phyloP scores from a whole-genome alignment of 2,329 filamentous ascomycete genomes.

The Colletotrichum sp. region DNA sequence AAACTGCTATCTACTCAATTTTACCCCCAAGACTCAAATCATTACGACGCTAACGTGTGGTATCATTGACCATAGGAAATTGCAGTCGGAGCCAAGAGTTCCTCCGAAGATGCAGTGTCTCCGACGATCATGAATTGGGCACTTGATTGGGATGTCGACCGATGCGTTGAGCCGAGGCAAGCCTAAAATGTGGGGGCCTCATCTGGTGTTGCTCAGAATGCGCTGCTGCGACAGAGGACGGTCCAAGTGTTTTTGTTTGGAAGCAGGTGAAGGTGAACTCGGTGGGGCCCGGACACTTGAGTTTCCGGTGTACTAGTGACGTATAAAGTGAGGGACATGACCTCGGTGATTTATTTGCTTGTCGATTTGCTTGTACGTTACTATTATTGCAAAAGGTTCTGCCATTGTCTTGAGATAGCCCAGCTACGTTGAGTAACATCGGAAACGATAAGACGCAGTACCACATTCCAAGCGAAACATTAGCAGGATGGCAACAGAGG shows the following conservation, averaged over 20 bases:
- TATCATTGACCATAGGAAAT: background rate
- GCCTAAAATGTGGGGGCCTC: constrained; percentile 9
- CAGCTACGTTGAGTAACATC: background rate
- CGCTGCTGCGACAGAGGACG: background rate
- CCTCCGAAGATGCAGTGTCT: background rate
- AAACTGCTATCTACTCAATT: background rate
- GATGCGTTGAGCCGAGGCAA: constrained; percentile 3
- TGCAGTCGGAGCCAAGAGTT: background rate
- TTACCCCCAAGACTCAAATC: background rate
- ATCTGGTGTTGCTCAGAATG: background rate
- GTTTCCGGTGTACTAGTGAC: constrained; percentile 14
- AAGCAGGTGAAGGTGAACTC: background rate
- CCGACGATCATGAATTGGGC: background rate
- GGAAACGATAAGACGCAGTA: background rate
- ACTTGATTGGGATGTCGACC: background rate
- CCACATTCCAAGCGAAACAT: background rate
- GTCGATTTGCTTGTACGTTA: background rate
- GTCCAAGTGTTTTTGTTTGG: background rate
- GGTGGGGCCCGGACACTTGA: constrained; percentile 13
- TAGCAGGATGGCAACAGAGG: constrained; percentile 16
- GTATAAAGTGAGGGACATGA: constrained; percentile 9
- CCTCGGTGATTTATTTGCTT: background rate
- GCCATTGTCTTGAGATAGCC: background rate
- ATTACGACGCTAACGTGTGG: background rate
- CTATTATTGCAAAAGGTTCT: background rate